Percentiles rank a stretch among this genome's conserved stretches.
Evolutionary conservation across 805 yeast genomes (phyloP).

Genomic region (Scheffersomyces stipitis): DNA sequence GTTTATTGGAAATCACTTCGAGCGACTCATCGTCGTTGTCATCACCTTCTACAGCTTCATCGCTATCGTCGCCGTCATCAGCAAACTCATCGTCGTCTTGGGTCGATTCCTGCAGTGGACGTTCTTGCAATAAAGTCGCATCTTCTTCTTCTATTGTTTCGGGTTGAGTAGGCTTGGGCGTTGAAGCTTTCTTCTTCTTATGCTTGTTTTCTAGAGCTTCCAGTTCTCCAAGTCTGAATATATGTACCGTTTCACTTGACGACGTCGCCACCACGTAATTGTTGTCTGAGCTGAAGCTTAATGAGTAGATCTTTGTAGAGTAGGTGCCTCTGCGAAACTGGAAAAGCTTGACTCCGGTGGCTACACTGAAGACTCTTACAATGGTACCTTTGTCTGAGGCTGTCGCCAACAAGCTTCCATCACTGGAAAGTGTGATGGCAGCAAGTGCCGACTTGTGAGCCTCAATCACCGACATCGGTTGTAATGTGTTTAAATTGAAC

Average conservation of each 20-base stretch:
- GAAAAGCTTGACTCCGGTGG: slow-evolving; percentile 58
- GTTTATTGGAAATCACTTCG: slow-evolving; percentile 26
- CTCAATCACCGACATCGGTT: slow-evolving; percentile 77
- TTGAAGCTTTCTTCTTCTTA: slow-evolving; percentile 20
- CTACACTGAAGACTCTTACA: slow-evolving; percentile 73
- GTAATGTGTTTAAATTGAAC: slow-evolving; percentile 71
- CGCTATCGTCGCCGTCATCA: slow-evolving; percentile 31
- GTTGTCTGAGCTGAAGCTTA: slow-evolving; percentile 72
- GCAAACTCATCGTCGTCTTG: slow-evolving; percentile 21
- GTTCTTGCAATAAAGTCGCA: too few relatives aligned
- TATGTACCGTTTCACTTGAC: slow-evolving; percentile 89
- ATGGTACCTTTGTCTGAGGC: slow-evolving; percentile 91
- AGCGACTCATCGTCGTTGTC: slow-evolving; percentile 18
- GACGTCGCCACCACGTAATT: slow-evolving; percentile 78
- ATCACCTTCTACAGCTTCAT: slow-evolving; percentile 24
- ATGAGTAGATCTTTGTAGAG: slow-evolving; percentile 74
- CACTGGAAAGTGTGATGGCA: slow-evolving; percentile 63
- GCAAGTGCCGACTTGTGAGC: slow-evolving; percentile 84
- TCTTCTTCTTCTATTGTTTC: slow-evolving; percentile 12
- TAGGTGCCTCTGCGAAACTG: slow-evolving; percentile 88
- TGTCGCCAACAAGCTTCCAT: slow-evolving; percentile 82
- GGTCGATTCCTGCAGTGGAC: too few relatives aligned
- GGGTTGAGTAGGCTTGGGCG: slow-evolving; percentile 5
- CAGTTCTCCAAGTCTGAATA: slow-evolving; percentile 69
- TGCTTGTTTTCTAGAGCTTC: slow-evolving; percentile 42